Evolutionary conservation across 2,329 filamentous ascomycete genomes (phyloP), one percentile per base, ranked within the genome.

Genomic region (Diaporthe helianthi): DNA sequence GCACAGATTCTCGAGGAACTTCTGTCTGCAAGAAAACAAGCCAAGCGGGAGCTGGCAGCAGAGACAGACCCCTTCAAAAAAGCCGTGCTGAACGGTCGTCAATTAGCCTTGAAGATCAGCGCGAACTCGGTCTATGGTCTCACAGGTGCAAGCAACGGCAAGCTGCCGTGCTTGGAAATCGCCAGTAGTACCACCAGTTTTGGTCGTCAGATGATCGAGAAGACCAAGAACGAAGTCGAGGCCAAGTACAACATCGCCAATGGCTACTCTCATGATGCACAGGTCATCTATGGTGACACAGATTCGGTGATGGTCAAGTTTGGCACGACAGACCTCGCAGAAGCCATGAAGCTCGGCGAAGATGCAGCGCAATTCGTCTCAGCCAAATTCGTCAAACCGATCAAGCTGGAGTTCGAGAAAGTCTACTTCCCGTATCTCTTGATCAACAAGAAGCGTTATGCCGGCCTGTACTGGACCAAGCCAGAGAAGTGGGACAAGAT

Each of bases 281-380:
- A 98, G 78, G 96, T 99, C 82, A 97, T 99, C 72, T 99, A 99
- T 75, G 96, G 96, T 83, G 96, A 99, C 80, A 99, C 96, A 2
- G 96, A 99, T 86, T 99, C 96, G 10, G 96, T 99, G 82, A 99
- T 99, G 96, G 95, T 99, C 71, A 98, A 98, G 77, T 99, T 99
- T 74, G 96, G 96, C 52, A 94, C 94, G 12, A 90, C 89, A 51
- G 94, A 98, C 73, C 85, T 99, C 22, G 86, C 88, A 7, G 93
- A 96, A 73, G 92, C 94, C 26, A 99, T 99, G 96, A 94, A 92
- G 76, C 84, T 99, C 29, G 96, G 96, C n/a, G 88, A 97, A 77
- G 94, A 99, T 79, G 96, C 96, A 13, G 92, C 96, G 0, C 86
- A 90, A 24, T 97, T 85, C 74, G 96, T 99, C 49, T 98, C 96